Percentiles rank a stretch among this genome's conserved stretches.
Evolutionary conservation across 805 yeast genomes (phyloP).

Genomic region (Lachancea cidri): DNA sequence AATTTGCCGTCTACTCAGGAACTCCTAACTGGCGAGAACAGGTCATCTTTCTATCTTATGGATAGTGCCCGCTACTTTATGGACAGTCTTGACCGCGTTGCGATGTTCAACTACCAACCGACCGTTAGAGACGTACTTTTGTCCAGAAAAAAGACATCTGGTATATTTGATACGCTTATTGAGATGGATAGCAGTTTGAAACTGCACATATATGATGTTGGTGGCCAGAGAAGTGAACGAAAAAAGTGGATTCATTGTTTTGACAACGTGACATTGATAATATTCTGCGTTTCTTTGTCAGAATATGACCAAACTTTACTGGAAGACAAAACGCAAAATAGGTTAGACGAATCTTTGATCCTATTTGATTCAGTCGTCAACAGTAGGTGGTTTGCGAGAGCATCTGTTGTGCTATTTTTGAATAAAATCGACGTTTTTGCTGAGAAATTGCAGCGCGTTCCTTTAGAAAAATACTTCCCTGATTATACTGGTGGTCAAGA

Average conservation of each 20-base stretch:
- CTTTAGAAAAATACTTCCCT: constrained; percentile 77
- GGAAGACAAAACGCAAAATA: constrained; percentile 70
- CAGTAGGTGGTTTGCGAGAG: constrained; percentile 86
- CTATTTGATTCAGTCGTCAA: constrained; percentile 87
- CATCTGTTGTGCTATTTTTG: constrained; percentile 78
- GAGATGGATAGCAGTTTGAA: constrained; percentile 59
- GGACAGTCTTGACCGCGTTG: constrained; percentile 52
- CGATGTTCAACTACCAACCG: constrained; percentile 60
- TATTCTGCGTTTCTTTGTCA: constrained; percentile 85
- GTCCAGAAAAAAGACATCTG: constrained; percentile 88
- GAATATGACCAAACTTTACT: constrained; percentile 85
- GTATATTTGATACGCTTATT: constrained; percentile 79
- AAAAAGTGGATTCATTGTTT: constrained; percentile 97
- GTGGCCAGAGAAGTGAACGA: constrained; percentile 94
- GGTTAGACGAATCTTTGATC: constrained; percentile 76
- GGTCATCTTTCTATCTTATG: constrained; percentile 71
- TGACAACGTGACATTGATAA: constrained; percentile 83
- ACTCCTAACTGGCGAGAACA: constrained; percentile 48
- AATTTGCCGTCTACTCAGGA: constrained; percentile 50
- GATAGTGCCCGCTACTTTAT: constrained; percentile 83
- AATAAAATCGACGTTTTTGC: constrained; percentile 90
- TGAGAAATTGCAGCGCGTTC: constrained; percentile 75
- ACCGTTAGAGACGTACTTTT: constrained; percentile 72
- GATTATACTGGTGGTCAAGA: constrained; percentile 90
- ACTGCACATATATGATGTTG: constrained; percentile 75